Base-by-base conservation (phyloP, 257 asterid genomes). In the Mitragyna speciosa region DNA sequence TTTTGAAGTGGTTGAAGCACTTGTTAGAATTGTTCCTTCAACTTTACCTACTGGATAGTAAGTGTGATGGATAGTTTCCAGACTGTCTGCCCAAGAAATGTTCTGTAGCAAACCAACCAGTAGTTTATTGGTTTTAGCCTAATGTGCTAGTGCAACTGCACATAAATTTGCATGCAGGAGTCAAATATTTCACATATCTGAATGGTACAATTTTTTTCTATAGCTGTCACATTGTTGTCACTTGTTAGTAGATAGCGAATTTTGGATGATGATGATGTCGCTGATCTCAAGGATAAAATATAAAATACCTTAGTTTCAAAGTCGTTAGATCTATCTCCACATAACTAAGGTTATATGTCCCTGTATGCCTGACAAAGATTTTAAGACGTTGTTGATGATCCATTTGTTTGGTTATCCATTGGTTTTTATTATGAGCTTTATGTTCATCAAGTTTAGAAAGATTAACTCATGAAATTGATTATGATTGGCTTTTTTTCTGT, bases 401-500 rank as follows among this genome's bases (percentile, higher is more conserved):
- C 43, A 64, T n/a, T 10, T 61, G 33, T 61, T 61, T 9, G 33
- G 68, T 64, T 28, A 64, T 30, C 22, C 0, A 3, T 28, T 64
- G 12, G 0, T 14, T 12, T 28, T 22, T 28, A 28, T 28, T 64
- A 12, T 64, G 41, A 26, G 22, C 19, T 64, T 12, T 72, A 41
- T 14, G 6, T 71, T 28, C 64, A 15, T 61, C 24, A 68, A 16
- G 19, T 67, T 43, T 58, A 48, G 30, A 36, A 20, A 0, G 51
- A 36, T 63, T 7, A 20, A 9, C 45, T 66, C 47, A 47, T 56
- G 39, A 39, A 68, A 65, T 79, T 71, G 64, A 49, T 54, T 61
- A 30, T 30, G 59, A 33, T 64, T 56, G 77, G 71, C 59, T 54
- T 41, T 59, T 59, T 47, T 51, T 83, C 33, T 33, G 54, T 75